Base-by-base conservation (phyloP, 257 asterid species). In the Solanum stenotomum region DNA sequence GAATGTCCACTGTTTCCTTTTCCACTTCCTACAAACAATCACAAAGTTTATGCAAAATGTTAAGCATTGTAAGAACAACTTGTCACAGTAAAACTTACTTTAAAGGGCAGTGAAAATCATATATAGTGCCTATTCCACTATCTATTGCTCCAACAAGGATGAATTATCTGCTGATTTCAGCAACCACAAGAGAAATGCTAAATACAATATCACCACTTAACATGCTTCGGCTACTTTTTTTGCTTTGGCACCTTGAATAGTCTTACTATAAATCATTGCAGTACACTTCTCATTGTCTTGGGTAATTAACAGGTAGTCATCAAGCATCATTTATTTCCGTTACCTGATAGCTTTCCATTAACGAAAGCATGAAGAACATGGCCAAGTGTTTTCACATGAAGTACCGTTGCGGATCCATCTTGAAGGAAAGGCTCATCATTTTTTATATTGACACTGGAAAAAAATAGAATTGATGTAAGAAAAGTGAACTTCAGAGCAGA, bases 311-410 rank as follows among this genome's bases (percentile, higher is more conserved):
- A 38, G 11, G 37, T 38, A n/a, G 8, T 63, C 76, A 35, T 38
- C 29, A 23, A 33, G 46, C 25, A 10, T 56, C 85, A 86, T 38
- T 71, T 20, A 85, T 85, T 85, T 89, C 74, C 31, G 15, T 89
- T 74, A 96, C 99, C 99, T 95, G 94, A 92, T 81, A 94, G 95
- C 91, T 94, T 89, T 87, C 95, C 96, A 18, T 95, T 94, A 90
- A 95, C 77, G 89, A 92, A 96, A 89, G 91, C 96, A 87, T 93
- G 72, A 33, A 95, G 94, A 44, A 87, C 92, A 68, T 96, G 99
- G 86, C 99, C 99, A 40, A 93, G 95, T 63, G 98, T 92, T 88
- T 93, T 76, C 75, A 96, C 92, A 40, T 93, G 97, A 90, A 96
- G 96, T 77, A 88, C 89, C 52, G 95, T 33, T 92, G 91, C 92